These are phyloP conservation scores for Platanus orientalis DNA, from an alignment of 164 flowering plant species.

Conservation along the genomic window DNA sequence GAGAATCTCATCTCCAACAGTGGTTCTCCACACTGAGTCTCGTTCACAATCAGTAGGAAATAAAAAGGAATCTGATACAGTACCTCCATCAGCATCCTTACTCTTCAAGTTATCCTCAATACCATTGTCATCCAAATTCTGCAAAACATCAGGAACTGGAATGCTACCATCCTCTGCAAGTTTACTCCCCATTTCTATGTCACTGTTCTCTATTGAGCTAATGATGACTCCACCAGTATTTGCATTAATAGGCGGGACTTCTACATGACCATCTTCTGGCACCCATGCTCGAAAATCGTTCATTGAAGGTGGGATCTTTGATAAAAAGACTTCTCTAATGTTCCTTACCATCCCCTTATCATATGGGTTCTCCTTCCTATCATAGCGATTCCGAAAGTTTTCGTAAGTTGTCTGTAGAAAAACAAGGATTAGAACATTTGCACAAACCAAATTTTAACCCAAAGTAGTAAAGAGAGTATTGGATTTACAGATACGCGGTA, in stretches of 20 bases:
- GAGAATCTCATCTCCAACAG: slow-evolving; percentile 4
- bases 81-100: slow-evolving; percentile 30
- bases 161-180: slow-evolving; percentile 24
- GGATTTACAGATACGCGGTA: no score
- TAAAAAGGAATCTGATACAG: slow-evolving; percentile 19
- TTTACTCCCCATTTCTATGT: slow-evolving; percentile 59
- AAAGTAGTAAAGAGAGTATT: no score
- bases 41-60: slow-evolving; percentile 18
- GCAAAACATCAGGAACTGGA: slow-evolving; percentile 33
- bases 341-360: slow-evolving; percentile 47
- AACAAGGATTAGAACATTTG: neutral
- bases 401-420: slow-evolving; percentile 84
- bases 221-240: slow-evolving; percentile 22
- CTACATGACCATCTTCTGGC: slow-evolving; percentile 37
- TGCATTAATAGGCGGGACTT: slow-evolving; percentile 19
- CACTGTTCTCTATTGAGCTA: slow-evolving; percentile 57
- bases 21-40: slow-evolving; percentile 12
- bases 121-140: slow-evolving; percentile 50
- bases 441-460: neutral
- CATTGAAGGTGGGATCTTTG: slow-evolving; percentile 58
- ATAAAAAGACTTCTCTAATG: slow-evolving; percentile 45
- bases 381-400: slow-evolving; percentile 88
- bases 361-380: slow-evolving; percentile 80
- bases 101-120: slow-evolving; percentile 47
- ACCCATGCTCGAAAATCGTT: slow-evolving; percentile 55